Percentiles rank a stretch among this genome's conserved stretches.
Evolutionary conservation across 257 asterid species (phyloP).

Genomic region (Oldenlandia corymbosa): DNA sequence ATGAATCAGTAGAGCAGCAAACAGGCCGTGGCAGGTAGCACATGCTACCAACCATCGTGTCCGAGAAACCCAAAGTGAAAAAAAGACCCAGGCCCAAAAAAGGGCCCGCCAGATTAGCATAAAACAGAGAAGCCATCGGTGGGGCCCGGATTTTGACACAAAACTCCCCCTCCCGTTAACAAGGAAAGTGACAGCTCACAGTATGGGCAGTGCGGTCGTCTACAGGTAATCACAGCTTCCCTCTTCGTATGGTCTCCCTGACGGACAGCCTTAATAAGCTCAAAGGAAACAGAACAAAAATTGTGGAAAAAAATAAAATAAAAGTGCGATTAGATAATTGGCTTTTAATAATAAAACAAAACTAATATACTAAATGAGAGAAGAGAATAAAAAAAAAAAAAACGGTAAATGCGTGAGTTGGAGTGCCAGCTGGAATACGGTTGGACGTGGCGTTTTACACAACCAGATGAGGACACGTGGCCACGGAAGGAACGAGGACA

Average conservation of each 20-base stretch:
- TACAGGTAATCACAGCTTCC: conserved; percentile 14
- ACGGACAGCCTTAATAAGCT: background rate
- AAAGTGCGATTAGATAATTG: too few relatives aligned
- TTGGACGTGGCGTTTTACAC: conserved; percentile 24
- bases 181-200: conserved; percentile 18
- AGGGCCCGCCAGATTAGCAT: too few relatives aligned
- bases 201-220: conserved; percentile 26
- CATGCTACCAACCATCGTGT: conserved; percentile 8
- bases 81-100: background rate
- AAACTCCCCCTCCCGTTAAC: background rate
- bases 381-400: background rate
- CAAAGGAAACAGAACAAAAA: too few relatives aligned
- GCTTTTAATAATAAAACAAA: too few relatives aligned
- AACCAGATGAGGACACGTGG: conserved; percentile 21
- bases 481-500: background rate
- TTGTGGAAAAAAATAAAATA: too few relatives aligned
- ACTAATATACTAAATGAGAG: too few relatives aligned
- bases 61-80: background rate
- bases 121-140: too few relatives aligned
- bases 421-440: conserved; percentile 25
- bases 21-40: conserved; percentile 6
- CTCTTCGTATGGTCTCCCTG: background rate
- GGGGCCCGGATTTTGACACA: conserved; percentile 1
- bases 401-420: conserved; percentile 35
- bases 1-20: too few relatives aligned